phyloP scores from a whole-genome alignment of 352 stramenopile species.

The Globisporangium camurandrum region DNA sequence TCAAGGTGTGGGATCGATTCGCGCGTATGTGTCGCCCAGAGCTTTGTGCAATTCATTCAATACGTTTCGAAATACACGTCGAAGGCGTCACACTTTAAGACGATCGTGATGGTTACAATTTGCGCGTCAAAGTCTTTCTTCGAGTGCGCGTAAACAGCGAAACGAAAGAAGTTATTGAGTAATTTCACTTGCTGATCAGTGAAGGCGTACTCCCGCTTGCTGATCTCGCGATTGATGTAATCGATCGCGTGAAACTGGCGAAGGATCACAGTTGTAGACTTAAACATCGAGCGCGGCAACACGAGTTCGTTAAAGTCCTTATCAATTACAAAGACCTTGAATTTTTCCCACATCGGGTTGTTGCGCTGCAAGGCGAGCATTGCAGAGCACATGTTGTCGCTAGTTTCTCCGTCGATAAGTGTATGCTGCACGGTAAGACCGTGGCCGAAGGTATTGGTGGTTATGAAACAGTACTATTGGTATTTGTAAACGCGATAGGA shows the following conservation, averaged over 20 bases:
- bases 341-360: constrained; percentile 3
- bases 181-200: not conserved
- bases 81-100: constrained; percentile 1
- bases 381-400: constrained; percentile 5
- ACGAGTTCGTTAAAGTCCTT: constrained; percentile 9
- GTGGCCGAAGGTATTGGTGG: not conserved
- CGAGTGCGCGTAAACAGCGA: not conserved
- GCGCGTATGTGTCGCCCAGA: constrained; percentile 3
- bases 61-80: constrained; percentile 7
- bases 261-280: constrained; percentile 1
- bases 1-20: constrained; percentile 6
- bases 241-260: constrained; percentile 10
- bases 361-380: constrained; percentile 4
- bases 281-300: constrained; percentile 2
- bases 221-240: constrained; percentile 4
- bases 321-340: constrained; percentile 8
- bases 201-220: constrained; percentile 1
- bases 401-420: constrained; percentile 3
- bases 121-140: not conserved
- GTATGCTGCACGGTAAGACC: constrained; percentile 5
- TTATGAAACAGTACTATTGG: not conserved
- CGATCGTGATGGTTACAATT: not conserved
- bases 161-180: not conserved
- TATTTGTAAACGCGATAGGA: not conserved
- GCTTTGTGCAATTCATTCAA: constrained; percentile 5